phyloP scores from a whole-genome alignment of 2,329 filamentous ascomycete species.

The Pseudogymnoascus sp. region DNA sequence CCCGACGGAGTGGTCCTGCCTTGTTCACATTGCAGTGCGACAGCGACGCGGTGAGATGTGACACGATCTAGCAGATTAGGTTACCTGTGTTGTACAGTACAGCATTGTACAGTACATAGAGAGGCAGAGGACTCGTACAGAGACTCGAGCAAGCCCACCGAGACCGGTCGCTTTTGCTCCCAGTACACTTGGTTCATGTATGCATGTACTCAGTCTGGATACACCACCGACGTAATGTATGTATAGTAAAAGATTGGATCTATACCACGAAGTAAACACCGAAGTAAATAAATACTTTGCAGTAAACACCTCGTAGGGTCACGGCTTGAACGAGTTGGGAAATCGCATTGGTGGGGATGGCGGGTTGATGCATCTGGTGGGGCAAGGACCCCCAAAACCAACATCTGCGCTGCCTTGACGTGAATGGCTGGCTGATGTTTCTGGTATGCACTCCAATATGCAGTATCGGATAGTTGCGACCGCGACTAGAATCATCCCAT shows the following conservation, averaged over 20 bases:
- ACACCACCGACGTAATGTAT: neutral
- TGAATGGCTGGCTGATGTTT: neutral
- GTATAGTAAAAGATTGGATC: neutral
- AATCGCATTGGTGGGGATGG: neutral
- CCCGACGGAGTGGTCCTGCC: neutral
- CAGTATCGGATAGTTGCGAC: neutral
- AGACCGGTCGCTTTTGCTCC: neutral
- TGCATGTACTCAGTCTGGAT: neutral
- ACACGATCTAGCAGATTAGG: neutral
- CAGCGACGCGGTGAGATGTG: neutral
- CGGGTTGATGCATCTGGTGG: neutral
- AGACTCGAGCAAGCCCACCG: neutral
- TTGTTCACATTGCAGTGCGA: slow-evolving; percentile 1
- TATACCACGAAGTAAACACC: neutral
- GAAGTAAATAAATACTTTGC: neutral
- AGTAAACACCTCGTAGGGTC: neutral
- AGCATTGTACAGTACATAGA: neutral
- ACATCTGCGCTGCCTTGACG: neutral
- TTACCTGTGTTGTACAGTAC: neutral
- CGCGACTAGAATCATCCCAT: neutral
- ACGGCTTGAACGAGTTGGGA: neutral
- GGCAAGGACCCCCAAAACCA: neutral
- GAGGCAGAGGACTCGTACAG: neutral
- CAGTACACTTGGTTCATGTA: neutral
- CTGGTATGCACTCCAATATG: neutral